A percentile compares a stretch with the other conserved stretches of the same genome.
Conservation (phyloP, 2,329 filamentous ascomycete species). For the Teratosphaeria viscida region DNA sequence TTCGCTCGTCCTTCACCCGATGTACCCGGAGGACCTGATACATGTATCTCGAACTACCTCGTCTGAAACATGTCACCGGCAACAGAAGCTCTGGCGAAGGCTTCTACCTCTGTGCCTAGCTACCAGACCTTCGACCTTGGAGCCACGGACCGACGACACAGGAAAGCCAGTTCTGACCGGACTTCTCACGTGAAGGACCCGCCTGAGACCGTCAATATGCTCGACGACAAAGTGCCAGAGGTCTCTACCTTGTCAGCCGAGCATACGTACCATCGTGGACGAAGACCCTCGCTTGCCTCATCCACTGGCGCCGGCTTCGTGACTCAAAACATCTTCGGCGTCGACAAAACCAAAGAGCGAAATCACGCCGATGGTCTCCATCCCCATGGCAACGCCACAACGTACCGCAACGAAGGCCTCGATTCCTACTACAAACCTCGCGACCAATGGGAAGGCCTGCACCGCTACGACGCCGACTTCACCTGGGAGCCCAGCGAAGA, state of each 20-base stretch:
- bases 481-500: conserved; percentile 50
- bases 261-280: background rate
- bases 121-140: background rate
- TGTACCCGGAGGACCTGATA: background rate
- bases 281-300: background rate
- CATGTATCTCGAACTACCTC: background rate
- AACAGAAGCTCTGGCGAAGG: background rate
- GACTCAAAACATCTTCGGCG: background rate
- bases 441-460: conserved; percentile 44
- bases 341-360: background rate
- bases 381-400: conserved; percentile 58
- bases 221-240: background rate
- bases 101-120: background rate
- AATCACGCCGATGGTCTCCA: background rate
- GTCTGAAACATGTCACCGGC: background rate
- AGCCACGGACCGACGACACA: background rate
- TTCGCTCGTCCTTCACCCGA: background rate
- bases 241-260: background rate
- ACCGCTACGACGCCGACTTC: conserved; percentile 48
- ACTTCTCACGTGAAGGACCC: background rate
- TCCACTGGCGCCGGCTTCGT: background rate
- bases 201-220: background rate
- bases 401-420: conserved; percentile 70
- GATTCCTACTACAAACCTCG: conserved; percentile 96
- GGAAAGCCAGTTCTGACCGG: background rate